Conservation (phyloP, 768 basidiomycete species). For the Chalciporus piperatus region DNA sequence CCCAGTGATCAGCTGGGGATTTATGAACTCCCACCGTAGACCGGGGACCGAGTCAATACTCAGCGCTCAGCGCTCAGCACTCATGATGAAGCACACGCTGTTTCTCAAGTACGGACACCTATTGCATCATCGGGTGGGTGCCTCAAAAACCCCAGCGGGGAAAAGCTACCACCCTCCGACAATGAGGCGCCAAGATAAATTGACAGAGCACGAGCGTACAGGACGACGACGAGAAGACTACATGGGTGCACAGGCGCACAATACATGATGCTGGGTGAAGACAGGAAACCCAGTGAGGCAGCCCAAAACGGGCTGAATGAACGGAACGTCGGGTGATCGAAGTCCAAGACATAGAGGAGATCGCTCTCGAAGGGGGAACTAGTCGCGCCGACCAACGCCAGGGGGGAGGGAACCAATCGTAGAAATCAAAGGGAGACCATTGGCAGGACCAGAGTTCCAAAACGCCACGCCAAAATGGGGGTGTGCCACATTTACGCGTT, state of each 20-base stretch:
- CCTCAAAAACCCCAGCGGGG: constrained; percentile 14
- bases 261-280: neutral
- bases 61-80: no score
- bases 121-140: constrained; percentile 11
- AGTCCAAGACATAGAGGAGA: no score
- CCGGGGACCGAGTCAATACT: no score
- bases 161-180: constrained; percentile 16
- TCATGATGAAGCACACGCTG: neutral
- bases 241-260: neutral
- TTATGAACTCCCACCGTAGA: no score
- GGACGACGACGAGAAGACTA: neutral
- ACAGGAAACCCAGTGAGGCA: neutral
- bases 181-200: neutral
- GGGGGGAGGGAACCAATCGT: neutral
- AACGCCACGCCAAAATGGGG: neutral
- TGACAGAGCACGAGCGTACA: neutral
- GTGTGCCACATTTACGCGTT: no score
- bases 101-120: neutral
- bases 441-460: neutral
- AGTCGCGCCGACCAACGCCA: neutral
- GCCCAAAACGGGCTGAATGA: no score
- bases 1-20: no score
- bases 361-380: neutral
- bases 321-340: no score
- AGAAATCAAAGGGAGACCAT: neutral